phyloP scores from a whole-genome alignment of 495 filamentous ascomycete genomes.

The Penicillium chermesinum region DNA sequence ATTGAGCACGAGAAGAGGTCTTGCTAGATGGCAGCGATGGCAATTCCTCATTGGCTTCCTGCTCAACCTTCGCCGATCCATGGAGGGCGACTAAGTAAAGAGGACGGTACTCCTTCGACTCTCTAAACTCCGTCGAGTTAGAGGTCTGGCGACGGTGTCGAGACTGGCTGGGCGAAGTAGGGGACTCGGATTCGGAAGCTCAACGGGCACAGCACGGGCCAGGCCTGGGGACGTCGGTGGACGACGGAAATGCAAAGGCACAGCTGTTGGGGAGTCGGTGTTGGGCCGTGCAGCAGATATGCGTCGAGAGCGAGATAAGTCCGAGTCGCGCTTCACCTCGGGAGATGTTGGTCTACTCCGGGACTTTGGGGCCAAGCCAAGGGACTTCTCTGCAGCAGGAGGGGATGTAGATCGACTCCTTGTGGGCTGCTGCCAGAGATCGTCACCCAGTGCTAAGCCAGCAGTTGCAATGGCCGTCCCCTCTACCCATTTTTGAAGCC shows the following conservation, averaged over 20 bases:
- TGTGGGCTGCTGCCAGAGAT: constrained; percentile 23
- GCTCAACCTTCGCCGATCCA: constrained; percentile 36
- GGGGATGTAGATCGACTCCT: constrained; percentile 37
- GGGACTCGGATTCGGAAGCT: constrained; percentile 20
- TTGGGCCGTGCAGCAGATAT: constrained; percentile 28
- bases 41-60: constrained; percentile 32
- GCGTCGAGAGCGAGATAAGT: constrained; percentile 21
- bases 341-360: constrained; percentile 38
- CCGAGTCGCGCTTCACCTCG: constrained; percentile 14
- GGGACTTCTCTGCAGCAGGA: constrained; percentile 26
- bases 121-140: constrained; percentile 44
- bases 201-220: constrained; percentile 30
- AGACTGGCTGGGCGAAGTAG: constrained; percentile 29
- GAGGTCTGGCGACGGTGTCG: constrained; percentile 39
- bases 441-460: constrained; percentile 17
- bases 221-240: constrained; percentile 39
- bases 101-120: constrained; percentile 44
- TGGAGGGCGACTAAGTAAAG: constrained; percentile 48
- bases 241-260: constrained; percentile 46
- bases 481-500: constrained; percentile 22
- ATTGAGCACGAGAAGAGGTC: constrained; percentile 39
- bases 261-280: constrained; percentile 43
- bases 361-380: constrained; percentile 31
- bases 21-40: constrained; percentile 50
- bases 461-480: constrained; percentile 12